These are phyloP conservation scores for Paramecium bursaria DNA, from an alignment of 73 alveolate genomes.

Conservation along the genomic window DNA sequence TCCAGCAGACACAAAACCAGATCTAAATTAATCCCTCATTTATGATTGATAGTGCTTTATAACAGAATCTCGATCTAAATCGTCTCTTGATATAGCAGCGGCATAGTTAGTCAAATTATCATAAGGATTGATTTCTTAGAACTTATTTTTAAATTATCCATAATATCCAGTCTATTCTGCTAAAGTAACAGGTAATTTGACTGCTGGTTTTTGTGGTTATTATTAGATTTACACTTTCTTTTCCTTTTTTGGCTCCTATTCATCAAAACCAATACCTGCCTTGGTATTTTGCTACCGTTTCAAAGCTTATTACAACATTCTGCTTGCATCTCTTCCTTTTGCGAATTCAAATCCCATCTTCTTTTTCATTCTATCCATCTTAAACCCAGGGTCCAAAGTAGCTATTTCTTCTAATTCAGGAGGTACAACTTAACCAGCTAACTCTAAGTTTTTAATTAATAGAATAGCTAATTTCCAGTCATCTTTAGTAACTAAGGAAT, in stretches of 20 bases:
- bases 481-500: constrained; percentile 68
- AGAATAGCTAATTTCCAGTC: constrained; percentile 76
- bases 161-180: constrained; percentile 10
- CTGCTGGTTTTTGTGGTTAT: not conserved
- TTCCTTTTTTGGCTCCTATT: constrained; percentile 38
- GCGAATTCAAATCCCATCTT: constrained; percentile 68
- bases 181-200: constrained; percentile 9
- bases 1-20: constrained; percentile 49
- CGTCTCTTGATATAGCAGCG: constrained; percentile 11
- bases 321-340: constrained; percentile 67
- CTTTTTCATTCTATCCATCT: constrained; percentile 70
- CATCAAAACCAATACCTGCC: constrained; percentile 63
- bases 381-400: constrained; percentile 72
- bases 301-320: constrained; percentile 51
- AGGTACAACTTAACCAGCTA: constrained; percentile 72
- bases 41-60: constrained; percentile 12
- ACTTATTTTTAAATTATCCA: constrained; percentile 47
- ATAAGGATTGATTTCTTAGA: constrained; percentile 45
- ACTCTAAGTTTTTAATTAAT: constrained; percentile 71
- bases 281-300: constrained; percentile 60
- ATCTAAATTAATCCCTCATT: constrained; percentile 49
- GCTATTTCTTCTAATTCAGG: constrained; percentile 79
- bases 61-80: constrained; percentile 7
- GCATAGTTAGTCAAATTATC: constrained; percentile 45
- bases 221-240: not conserved